phyloP scores from a whole-genome alignment of 2,329 filamentous ascomycete genomes.

The Chrysoporthe cubensis region DNA sequence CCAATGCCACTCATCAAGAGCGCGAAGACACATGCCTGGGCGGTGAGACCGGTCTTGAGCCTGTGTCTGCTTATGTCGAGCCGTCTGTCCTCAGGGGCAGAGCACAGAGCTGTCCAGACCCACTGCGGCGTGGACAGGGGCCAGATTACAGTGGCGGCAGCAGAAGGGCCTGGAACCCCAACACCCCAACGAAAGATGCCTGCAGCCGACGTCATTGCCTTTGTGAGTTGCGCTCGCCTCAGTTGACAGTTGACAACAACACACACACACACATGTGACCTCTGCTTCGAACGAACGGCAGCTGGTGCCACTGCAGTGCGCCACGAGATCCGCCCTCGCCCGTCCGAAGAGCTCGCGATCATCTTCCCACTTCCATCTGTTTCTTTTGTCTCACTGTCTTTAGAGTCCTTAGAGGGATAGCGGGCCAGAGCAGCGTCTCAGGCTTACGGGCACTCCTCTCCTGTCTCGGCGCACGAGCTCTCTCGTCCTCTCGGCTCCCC shows the following conservation, averaged over 20 bases:
- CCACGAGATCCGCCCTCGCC: background rate
- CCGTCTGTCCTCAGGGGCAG: background rate
- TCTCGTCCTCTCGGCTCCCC: constrained; percentile 9
- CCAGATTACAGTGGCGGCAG: constrained; percentile 10
- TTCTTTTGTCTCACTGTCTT: background rate
- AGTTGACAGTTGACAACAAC: background rate
- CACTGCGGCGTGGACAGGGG: background rate
- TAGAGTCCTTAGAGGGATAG: background rate
- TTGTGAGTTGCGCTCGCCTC: background rate
- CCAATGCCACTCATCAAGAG: background rate
- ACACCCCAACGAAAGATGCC: constrained; percentile 9
- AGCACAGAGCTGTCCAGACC: background rate
- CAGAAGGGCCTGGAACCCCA: background rate
- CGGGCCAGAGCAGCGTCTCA: background rate
- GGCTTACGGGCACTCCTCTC: background rate
- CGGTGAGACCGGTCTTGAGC: background rate
- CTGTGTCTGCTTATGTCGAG: background rate
- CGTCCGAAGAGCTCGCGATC: background rate
- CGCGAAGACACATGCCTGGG: background rate
- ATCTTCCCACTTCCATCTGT: background rate
- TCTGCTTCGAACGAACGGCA: background rate
- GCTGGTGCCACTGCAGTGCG: background rate
- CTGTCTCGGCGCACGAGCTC: background rate
- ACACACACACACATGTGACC: constrained; percentile 1
- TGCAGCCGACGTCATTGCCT: constrained; percentile 11